These are phyloP conservation scores for Botrytis sinoallii DNA, from an alignment of 2,329 filamentous ascomycete species.

Conservation along the genomic window DNA sequence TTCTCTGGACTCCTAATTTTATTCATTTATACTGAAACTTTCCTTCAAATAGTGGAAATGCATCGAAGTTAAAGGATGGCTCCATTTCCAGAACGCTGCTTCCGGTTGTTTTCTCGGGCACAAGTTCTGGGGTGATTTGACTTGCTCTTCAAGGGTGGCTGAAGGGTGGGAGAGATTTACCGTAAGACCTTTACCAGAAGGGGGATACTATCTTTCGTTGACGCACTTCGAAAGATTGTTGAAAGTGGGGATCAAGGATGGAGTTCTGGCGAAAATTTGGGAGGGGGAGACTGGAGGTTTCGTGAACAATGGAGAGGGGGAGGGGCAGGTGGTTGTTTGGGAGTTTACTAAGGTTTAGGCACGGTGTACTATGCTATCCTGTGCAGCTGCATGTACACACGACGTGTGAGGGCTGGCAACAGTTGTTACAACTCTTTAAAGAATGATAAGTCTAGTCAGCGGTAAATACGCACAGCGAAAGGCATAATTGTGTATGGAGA, in stretches of 20 bases:
- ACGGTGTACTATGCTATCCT: not conserved
- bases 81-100: conserved; percentile 7
- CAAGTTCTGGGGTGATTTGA: not conserved
- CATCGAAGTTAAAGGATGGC: not conserved
- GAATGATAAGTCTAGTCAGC: not conserved
- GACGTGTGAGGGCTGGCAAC: not conserved
- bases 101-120: conserved; percentile 10
- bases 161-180: conserved; percentile 8
- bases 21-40: conserved; percentile 5
- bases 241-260: too few relatives aligned
- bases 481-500: too few relatives aligned
- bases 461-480: too few relatives aligned
- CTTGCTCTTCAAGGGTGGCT: too few relatives aligned
- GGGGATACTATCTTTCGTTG: too few relatives aligned
- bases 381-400: too few relatives aligned
- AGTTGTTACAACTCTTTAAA: not conserved
- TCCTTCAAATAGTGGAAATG: conserved; percentile 18
- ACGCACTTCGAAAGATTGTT: too few relatives aligned
- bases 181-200: not conserved
- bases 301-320: not conserved
- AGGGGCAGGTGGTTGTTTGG: not conserved
- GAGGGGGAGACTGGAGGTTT: too few relatives aligned
- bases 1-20: too few relatives aligned
- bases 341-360: conserved; percentile 5
- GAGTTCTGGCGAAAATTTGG: too few relatives aligned